These are phyloP conservation scores for Misopates orontium DNA, from an alignment of 257 asterid species.

Conservation along the genomic window DNA sequence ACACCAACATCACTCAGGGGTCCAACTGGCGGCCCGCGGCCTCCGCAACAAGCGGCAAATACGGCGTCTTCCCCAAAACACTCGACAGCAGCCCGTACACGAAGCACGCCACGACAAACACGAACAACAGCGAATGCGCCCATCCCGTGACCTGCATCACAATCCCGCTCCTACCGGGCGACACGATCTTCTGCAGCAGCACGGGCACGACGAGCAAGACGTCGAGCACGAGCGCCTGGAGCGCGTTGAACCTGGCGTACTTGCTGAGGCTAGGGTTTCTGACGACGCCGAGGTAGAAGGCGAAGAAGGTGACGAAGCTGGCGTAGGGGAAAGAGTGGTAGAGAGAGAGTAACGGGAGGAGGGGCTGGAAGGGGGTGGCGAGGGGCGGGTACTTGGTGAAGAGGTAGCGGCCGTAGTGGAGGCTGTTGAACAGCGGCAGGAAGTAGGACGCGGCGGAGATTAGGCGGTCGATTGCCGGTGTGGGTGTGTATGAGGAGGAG, in stretches of 20 bases:
- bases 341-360: conserved; percentile 71
- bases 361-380: conserved; percentile 70
- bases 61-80: conserved; percentile 81
- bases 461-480: conserved; percentile 85
- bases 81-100: conserved; percentile 65
- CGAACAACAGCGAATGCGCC: conserved; percentile 64
- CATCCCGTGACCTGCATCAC: conserved; percentile 59
- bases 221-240: conserved; percentile 88
- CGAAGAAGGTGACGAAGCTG: conserved; percentile 85
- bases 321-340: conserved; percentile 89
- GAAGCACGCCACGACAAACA: conserved; percentile 71
- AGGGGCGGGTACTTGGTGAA: conserved; percentile 68
- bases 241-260: conserved; percentile 77
- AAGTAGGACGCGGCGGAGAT: conserved; percentile 88
- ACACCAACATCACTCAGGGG: background rate
- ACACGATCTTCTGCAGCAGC: conserved; percentile 67
- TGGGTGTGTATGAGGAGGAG: conserved; percentile 46
- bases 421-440: conserved; percentile 86
- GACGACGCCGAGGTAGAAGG: conserved; percentile 70
- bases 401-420: conserved; percentile 87
- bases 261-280: conserved; percentile 63
- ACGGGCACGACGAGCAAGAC: conserved; percentile 78
- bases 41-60: conserved; percentile 78
- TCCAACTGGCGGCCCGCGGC: conserved; percentile 80
- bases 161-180: conserved; percentile 71